Evolutionary conservation across 345 rosid species (phyloP).

Genomic region (Adansonia digitata): DNA sequence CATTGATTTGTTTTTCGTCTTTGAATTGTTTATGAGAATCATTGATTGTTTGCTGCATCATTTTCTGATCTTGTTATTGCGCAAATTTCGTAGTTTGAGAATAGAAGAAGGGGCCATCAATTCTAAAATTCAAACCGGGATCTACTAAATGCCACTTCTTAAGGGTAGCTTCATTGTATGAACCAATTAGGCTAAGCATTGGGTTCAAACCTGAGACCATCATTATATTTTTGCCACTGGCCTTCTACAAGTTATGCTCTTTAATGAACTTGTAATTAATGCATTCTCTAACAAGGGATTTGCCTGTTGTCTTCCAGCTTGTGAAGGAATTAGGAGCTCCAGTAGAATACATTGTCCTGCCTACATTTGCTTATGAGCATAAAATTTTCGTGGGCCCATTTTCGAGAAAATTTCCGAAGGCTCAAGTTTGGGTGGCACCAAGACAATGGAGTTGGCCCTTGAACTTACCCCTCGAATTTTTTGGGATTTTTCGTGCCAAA

Average conservation of each 20-base stretch:
- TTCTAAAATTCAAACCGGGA: too few relatives aligned
- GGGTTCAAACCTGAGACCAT: too few relatives aligned
- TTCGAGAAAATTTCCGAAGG: constrained; percentile 86
- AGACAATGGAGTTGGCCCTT: constrained; percentile 99
- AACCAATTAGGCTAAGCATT: too few relatives aligned
- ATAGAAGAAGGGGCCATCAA: too few relatives aligned
- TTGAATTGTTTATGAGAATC: neutral
- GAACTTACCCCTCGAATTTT: constrained; percentile 86
- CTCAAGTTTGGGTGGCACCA: constrained; percentile 94
- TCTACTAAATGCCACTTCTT: too few relatives aligned
- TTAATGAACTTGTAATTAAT: constrained; percentile 14
- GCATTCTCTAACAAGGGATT: constrained; percentile 11
- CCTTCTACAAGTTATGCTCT: neutral
- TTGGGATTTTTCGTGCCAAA: constrained; percentile 86
- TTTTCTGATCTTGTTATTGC: neutral
- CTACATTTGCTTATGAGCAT: constrained; percentile 96
- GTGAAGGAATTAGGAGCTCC: constrained; percentile 85
- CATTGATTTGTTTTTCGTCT: neutral
- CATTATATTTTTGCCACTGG: neutral
- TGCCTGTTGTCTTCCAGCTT: constrained; percentile 44
- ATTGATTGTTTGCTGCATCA: neutral
- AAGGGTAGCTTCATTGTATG: too few relatives aligned
- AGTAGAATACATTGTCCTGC: constrained; percentile 76
- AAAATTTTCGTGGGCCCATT: constrained; percentile 94
- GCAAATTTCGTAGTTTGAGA: too few relatives aligned